These are phyloP conservation scores for Alternaria triticina DNA, from an alignment of 2,329 filamentous ascomycete genomes.

Conservation along the genomic window DNA sequence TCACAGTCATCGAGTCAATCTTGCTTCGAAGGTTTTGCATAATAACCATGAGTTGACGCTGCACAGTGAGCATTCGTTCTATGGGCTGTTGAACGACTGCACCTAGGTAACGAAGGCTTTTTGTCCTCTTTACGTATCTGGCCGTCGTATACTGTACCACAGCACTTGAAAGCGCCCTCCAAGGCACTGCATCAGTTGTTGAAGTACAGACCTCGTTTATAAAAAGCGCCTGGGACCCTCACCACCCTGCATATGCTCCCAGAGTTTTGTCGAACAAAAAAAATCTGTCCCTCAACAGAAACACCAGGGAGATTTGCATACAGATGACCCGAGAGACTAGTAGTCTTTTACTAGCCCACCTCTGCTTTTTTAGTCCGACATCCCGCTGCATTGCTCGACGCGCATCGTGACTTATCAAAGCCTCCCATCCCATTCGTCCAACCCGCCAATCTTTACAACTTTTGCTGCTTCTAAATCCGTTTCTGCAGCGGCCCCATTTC, in stretches of 20 bases:
- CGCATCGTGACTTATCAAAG: background rate
- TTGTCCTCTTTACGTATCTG: background rate
- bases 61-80: background rate
- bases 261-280: slow-evolving; percentile 9
- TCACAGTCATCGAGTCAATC: background rate
- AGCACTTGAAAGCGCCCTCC: background rate
- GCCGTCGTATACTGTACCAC: background rate
- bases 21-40: background rate
- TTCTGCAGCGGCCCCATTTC: slow-evolving; percentile 4
- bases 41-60: background rate
- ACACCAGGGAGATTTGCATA: background rate
- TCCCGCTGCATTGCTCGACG: background rate
- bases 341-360: background rate
- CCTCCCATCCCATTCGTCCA: slow-evolving; percentile 11
- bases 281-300: slow-evolving; percentile 20
- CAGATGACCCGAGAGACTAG: background rate
- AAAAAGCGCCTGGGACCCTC: background rate
- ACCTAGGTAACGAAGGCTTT: background rate
- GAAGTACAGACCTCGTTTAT: background rate
- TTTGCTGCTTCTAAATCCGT: background rate
- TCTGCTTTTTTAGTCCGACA: background rate
- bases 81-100: no score
- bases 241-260: background rate
- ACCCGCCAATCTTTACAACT: slow-evolving; percentile 5
- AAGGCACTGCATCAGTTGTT: background rate